Evolutionary conservation across 441 rosid genomes (phyloP), one percentile per base, ranked within the genome.

Genomic region (Erysimum cheiri): DNA sequence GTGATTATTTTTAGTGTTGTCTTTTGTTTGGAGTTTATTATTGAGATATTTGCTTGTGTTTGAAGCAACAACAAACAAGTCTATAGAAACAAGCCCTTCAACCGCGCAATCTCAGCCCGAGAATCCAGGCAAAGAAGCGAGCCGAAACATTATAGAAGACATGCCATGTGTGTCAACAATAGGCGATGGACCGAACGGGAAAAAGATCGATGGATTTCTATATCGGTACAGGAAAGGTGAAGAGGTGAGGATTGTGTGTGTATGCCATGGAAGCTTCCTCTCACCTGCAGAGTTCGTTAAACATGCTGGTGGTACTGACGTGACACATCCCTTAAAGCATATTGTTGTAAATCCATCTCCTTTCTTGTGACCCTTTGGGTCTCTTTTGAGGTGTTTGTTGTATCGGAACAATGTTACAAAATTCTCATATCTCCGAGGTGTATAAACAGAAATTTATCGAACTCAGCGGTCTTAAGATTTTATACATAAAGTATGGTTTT

Each of bases 251-350:
- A 87, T 87, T 9, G 82, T 87, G 4, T 87, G 92, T 41, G 85
- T 84, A n/a, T 87, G 92, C 72, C 90, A 87, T 72, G 90, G 92
- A 35, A 85, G 81, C 72, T 85, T 84, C 67, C 76, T 85, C 22
- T 74, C 90, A 9, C 87, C 90, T 0, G 87, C 92, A 0, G 90
- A 84, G 75, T 87, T 87, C 35, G 85, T 87, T 8, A 80, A 81
- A 56, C 92, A 87, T 73, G 90, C 85, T 0, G 88, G 92, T 12
- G 87, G 87, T 8, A 64, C 78, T 3, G 84, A 87, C 64, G 90
- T 85, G 5, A 74, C 76, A 4, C 72, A 83, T 66, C 90, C 92
- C 0, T 62, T 87, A 35, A 85, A 77, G 81, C 90, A 85, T 65
- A 85, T 87, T 5, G 87, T 85, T 29, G 87, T 87, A 9, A 77